Evolutionary conservation across 1,139 yeast genomes (phyloP), one percentile per base, ranked within the genome.

Genomic region (Diutina catenulata): DNA sequence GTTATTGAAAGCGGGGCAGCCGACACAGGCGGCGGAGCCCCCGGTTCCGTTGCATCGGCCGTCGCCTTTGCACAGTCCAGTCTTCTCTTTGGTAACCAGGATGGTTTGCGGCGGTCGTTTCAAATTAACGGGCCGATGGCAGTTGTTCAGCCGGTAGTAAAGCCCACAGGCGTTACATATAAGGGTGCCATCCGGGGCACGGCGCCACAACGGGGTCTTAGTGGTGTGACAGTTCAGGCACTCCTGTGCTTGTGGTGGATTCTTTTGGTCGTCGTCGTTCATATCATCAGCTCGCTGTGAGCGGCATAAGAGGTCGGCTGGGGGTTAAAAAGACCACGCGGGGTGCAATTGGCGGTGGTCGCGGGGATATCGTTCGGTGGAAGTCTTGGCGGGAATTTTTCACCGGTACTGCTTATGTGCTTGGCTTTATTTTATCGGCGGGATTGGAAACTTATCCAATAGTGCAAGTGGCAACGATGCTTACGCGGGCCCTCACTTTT

Each of bases 31-130:
- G 3, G 70, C 70, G 2, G 87, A 61, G 2, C 94, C 94, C 4
- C 94, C 94, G 1, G 91, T 82, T 2, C 94, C 94, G 49, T 82
- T 82, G 55, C 94, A 83, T 44, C 77, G 68, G 5, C 94, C 94
- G 49, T 80, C 84, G 9, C 94, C 94, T 42, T 78, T 75, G 50
- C 94, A 83, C 4, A 82, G 70, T 0, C 94, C 94, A 27, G 58
- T 60, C 22, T 61, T 61, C 20, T 48, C 52, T 26, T 60, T 56
- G 6, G 58, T 55, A 9, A 76, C 57, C 2, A 68, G 53, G 1
- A 76, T 70, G 15, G 76, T 66, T 45, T 70, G 70, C 4, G 86
- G 84, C 1, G 82, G 80, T 42, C 35, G 63, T 47, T 80, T 80
- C 50, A 82, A 58, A 49, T 75, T 76, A 26, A 75, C 81, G 42